Base-by-base conservation (phyloP, 148 eudicot species). In the Rheum nobile region DNA sequence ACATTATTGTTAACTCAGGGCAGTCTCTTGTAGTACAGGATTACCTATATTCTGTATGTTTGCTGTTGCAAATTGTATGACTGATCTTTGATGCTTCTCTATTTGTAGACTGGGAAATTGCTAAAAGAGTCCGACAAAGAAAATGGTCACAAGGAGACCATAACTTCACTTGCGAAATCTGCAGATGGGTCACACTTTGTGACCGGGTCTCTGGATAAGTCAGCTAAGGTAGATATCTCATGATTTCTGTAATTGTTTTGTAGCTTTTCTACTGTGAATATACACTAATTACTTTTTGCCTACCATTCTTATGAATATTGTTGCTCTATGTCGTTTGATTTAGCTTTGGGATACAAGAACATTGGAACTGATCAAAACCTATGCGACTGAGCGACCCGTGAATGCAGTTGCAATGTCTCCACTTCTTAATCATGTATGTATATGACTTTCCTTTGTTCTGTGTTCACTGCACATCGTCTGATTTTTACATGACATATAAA, bases 391-490 rank as follows among this genome's bases (percentile, higher is more conserved):
- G 77, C 84, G 85, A 11, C 98, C 97, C 14, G 98, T 95, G 72
- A 91, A 91, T 87, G 98, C 97, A 52, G 98, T 95, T 65, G 77
- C 96, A 12, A 84, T 95, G 88, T 95, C 98, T 76, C 96, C 98
- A 4, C 86, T 95, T 52, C 92, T 90, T 73, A 84, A 91, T 78
- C 98, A 95, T 75, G 98, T 95, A 90, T 31, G 97, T n/a, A n/a
- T n/a, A n/a, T n/a, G n/a, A n/a, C n/a, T n/a, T n/a, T n/a, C n/a
- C n/a, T 61, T 28, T 61, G 37, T 29, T 61, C 35, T 31, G 6
- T 11, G 19, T 16, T 31, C 63, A 54, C 37, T 61, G 35, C 67
- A 61, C 37, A 22, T 55, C 63, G 6, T 55, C 63, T 55, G 63
- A 22, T 10, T 55, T 55, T 19, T 55, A 8, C 22, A 6, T 24